These are phyloP conservation scores for Mitragyna speciosa DNA, from an alignment of 257 asterid species.

Conservation along the genomic window DNA sequence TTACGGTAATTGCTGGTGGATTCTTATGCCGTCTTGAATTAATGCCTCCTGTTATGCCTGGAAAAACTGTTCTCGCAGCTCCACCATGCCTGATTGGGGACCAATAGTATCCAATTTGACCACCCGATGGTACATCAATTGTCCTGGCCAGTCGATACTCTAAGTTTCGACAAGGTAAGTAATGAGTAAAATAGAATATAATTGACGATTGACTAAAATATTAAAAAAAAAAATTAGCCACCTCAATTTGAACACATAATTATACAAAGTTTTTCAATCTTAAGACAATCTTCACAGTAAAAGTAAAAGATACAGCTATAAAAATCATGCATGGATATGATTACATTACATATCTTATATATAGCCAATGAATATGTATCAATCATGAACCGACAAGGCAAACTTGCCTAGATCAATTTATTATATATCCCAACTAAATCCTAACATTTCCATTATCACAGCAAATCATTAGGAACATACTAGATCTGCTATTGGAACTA, in stretches of 20 bases:
- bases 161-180: too few species aligned
- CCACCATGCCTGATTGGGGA: background rate
- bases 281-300: background rate
- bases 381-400: too few species aligned
- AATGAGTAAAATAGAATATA: too few species aligned
- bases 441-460: background rate
- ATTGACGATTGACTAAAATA: too few species aligned
- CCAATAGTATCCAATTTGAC: background rate
- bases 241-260: too few species aligned
- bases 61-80: background rate
- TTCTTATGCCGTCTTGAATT: constrained; percentile 20
- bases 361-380: background rate
- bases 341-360: too few species aligned
- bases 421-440: background rate
- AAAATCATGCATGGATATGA: too few species aligned
- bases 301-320: too few species aligned
- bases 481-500: background rate
- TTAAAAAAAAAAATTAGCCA: too few species aligned
- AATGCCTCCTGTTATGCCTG: constrained; percentile 5
- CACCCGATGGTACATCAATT: too few species aligned
- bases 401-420: constrained; percentile 1
- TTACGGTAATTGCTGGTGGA: background rate
- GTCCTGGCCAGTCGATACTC: too few species aligned
- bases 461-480: background rate
- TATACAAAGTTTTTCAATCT: too few species aligned